These are phyloP conservation scores for Podaxis rugospora DNA, from an alignment of 768 basidiomycete genomes.

Conservation along the genomic window DNA sequence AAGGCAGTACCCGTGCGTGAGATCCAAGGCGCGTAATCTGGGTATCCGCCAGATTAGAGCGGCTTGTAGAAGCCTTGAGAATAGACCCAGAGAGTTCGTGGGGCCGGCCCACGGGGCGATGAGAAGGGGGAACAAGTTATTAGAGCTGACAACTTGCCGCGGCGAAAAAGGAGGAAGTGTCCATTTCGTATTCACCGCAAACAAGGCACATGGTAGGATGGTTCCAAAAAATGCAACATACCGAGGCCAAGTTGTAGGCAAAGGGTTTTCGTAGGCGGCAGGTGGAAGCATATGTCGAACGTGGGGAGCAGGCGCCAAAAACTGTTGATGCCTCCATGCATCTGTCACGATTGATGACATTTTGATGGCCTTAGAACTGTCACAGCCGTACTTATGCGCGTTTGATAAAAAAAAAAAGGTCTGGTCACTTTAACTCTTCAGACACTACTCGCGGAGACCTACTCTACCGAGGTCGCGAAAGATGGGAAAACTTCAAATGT, in stretches of 20 bases:
- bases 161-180: constrained; percentile 26
- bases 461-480: no score
- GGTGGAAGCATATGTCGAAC: neutral
- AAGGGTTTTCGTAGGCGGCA: neutral
- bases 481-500: no score
- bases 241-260: neutral
- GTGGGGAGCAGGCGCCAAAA: neutral
- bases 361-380: no score
- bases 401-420: no score
- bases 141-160: constrained; percentile 31
- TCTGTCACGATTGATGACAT: no score
- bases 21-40: constrained; percentile 14
- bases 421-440: no score
- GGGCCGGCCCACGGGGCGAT: constrained; percentile 33
- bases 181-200: constrained; percentile 14
- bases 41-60: constrained; percentile 17
- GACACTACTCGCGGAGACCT: no score
- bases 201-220: constrained; percentile 16
- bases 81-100: constrained; percentile 17
- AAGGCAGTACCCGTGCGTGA: constrained; percentile 15
- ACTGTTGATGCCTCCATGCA: no score
- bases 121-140: constrained; percentile 27
- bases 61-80: constrained; percentile 23
- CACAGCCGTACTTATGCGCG: no score
- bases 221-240: neutral